phyloP scores from a whole-genome alignment of 192 early-diverging fungal species.

The Coemansia sp. region DNA sequence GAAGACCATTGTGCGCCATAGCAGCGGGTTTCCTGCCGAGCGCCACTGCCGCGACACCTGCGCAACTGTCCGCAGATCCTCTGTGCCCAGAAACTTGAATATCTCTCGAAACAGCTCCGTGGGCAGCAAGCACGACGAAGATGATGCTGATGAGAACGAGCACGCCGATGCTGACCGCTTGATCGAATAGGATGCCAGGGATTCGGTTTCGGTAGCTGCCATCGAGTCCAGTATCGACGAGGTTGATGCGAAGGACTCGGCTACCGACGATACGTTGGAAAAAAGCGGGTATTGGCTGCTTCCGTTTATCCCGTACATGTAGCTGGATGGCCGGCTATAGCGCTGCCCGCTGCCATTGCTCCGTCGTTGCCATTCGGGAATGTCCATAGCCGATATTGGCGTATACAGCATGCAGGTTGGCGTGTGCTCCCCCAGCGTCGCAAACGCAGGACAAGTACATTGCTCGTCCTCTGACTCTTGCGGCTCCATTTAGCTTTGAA shows the following conservation, averaged over 20 bases:
- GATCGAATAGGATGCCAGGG: slow-evolving; percentile 37
- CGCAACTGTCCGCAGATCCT: slow-evolving; percentile 35
- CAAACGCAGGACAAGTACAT: slow-evolving; percentile 47
- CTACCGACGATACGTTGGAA: slow-evolving; percentile 48
- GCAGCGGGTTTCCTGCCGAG: slow-evolving; percentile 44
- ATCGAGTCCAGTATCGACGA: slow-evolving; percentile 53
- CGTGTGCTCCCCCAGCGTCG: slow-evolving; percentile 39
- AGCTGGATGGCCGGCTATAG: slow-evolving; percentile 33
- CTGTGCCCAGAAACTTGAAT: slow-evolving; percentile 32
- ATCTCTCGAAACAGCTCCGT: slow-evolving; percentile 45
- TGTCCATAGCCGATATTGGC: slow-evolving; percentile 46
- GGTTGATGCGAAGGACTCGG: slow-evolving; percentile 49
- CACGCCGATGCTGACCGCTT: slow-evolving; percentile 40
- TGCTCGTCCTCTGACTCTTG: slow-evolving; percentile 39
- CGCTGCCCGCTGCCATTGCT: slow-evolving; percentile 26
- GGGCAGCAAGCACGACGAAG: slow-evolving; percentile 38
- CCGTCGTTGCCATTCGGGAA: slow-evolving; percentile 31
- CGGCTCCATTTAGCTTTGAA: slow-evolving; percentile 28
- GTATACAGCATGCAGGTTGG: slow-evolving; percentile 51
- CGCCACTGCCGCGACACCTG: slow-evolving; percentile 49
- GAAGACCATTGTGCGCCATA: slow-evolving; percentile 52
- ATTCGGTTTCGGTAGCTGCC: slow-evolving; percentile 48
- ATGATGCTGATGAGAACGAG: slow-evolving; percentile 45
- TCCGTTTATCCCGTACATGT: slow-evolving; percentile 36
- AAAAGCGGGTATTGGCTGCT: slow-evolving; percentile 33